A percentile compares a stretch with the other conserved stretches of the same genome.
These are phyloP conservation scores for Anaeromyces robustus DNA, from an alignment of 192 early-diverging fungal genomes.

Conservation along the genomic window DNA sequence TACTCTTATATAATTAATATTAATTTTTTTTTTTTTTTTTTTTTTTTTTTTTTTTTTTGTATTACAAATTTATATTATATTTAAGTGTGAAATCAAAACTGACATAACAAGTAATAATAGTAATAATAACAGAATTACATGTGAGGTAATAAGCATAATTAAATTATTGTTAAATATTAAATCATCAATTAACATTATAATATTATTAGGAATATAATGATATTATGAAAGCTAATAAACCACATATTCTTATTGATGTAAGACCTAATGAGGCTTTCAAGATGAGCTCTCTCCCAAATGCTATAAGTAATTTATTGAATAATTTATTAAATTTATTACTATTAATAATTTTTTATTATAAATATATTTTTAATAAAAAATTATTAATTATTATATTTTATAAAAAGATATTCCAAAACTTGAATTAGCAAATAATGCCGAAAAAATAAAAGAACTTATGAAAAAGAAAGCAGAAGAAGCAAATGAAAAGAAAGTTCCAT, in stretches of 20 bases:
- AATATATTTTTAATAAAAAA: neutral
- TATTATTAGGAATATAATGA: slow-evolving; percentile 22
- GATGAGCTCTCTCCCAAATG: slow-evolving; percentile 58
- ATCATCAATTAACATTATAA: neutral
- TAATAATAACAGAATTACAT: neutral
- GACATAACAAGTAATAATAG: slow-evolving; percentile 5
- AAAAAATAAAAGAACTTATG: slow-evolving; percentile 18
- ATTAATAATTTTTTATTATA: too few species aligned
- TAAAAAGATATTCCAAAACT: slow-evolving; percentile 1
- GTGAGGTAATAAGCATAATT: neutral
- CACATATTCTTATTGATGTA: slow-evolving; percentile 77
- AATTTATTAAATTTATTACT: too few species aligned
- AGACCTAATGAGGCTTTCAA: slow-evolving; percentile 69
- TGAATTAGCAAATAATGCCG: neutral
- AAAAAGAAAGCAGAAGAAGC: slow-evolving; percentile 13
- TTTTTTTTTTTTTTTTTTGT: slow-evolving; percentile 5
- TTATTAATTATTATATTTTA: slow-evolving; percentile 25
- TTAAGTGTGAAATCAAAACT: neutral
- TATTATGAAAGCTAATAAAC: slow-evolving; percentile 10
- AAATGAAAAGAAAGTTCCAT: neutral
- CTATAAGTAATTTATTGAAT: slow-evolving; percentile 9
- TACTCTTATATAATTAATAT: too few species aligned
- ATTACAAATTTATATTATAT: neutral
- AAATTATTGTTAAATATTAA: slow-evolving; percentile 4
- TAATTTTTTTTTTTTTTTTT: too few species aligned